Percentiles rank a stretch among this genome's conserved stretches.
Conservation (phyloP, 768 basidiomycete genomes). For the Russula earlei region DNA sequence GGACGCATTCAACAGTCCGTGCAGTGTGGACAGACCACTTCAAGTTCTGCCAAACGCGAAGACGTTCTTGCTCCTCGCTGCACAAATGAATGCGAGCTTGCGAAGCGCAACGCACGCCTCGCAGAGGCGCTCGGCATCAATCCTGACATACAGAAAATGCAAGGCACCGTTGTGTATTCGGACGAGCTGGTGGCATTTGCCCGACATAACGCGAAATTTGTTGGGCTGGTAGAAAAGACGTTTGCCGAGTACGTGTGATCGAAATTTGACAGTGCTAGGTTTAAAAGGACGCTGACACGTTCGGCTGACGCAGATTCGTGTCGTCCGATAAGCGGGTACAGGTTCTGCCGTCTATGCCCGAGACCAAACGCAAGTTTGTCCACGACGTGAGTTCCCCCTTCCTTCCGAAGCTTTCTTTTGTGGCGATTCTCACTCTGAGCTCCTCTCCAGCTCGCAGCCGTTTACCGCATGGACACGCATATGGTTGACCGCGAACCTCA, state of each 20-base stretch:
- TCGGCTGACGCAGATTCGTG: conserved; percentile 43
- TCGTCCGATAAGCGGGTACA: conserved; percentile 55
- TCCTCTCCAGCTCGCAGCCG: conserved; percentile 48
- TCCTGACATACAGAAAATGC: conserved; percentile 35
- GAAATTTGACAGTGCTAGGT: neutral
- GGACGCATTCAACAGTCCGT: conserved; percentile 69
- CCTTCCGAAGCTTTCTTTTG: neutral
- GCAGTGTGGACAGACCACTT: conserved; percentile 54
- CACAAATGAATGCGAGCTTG: conserved; percentile 71
- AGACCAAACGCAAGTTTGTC: conserved; percentile 75
- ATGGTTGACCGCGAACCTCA: conserved; percentile 90
- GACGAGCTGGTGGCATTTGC: conserved; percentile 58
- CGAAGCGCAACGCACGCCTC: conserved; percentile 77
- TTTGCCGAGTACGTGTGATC: conserved; percentile 57
- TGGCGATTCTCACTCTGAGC: neutral
- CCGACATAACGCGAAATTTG: conserved; percentile 53
- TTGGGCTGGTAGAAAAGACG: conserved; percentile 65
- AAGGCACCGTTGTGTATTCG: conserved; percentile 41
- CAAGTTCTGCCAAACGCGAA: conserved; percentile 37
- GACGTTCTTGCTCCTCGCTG: conserved; percentile 52
- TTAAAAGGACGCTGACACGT: neutral
- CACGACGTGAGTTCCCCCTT: conserved; percentile 43
- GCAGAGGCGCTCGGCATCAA: conserved; percentile 90
- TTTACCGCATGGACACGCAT: conserved; percentile 77
- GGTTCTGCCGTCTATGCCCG: conserved; percentile 74